Conservation (phyloP, 2,329 filamentous ascomycete genomes). For the Colletotrichum neosansevieriae region DNA sequence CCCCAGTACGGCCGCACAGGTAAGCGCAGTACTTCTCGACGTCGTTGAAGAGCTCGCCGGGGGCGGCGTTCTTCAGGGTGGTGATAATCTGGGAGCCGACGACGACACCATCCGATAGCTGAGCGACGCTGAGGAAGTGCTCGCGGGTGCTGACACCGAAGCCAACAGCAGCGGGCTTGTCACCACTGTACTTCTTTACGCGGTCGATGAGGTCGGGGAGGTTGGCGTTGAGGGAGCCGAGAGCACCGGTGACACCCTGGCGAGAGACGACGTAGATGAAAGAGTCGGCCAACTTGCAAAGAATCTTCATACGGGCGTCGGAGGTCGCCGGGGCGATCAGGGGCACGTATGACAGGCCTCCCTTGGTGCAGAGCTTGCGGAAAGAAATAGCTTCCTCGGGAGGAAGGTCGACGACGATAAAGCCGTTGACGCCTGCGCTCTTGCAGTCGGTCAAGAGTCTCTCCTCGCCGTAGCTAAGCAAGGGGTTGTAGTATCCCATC, state of each 20-base stretch:
- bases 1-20: slow-evolving; percentile 62
- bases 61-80: slow-evolving; percentile 76
- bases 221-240: slow-evolving; percentile 82
- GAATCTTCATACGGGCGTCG: slow-evolving; percentile 91
- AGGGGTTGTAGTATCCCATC: slow-evolving; percentile 99
- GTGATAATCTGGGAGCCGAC: slow-evolving; percentile 97
- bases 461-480: slow-evolving; percentile 95
- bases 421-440: slow-evolving; percentile 89
- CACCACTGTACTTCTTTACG: slow-evolving; percentile 92
- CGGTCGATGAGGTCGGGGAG: slow-evolving; percentile 85
- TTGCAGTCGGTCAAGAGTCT: slow-evolving; percentile 86
- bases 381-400: slow-evolving; percentile 96
- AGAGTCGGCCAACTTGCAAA: slow-evolving; percentile 96
- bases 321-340: slow-evolving; percentile 95
- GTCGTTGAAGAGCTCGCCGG: slow-evolving; percentile 75
- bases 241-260: slow-evolving; percentile 95
- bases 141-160: slow-evolving; percentile 97
- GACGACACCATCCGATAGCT: slow-evolving; percentile 92
- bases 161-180: slow-evolving; percentile 90
- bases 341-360: slow-evolving; percentile 93
- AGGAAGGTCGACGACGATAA: slow-evolving; percentile 95
- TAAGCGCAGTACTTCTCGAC: slow-evolving; percentile 90
- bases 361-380: slow-evolving; percentile 83
- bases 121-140: slow-evolving; percentile 88
- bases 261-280: slow-evolving; percentile 99